Evolutionary conservation across 176 grass and related monocot species (phyloP).

Genomic region (Carex myosuroides): DNA sequence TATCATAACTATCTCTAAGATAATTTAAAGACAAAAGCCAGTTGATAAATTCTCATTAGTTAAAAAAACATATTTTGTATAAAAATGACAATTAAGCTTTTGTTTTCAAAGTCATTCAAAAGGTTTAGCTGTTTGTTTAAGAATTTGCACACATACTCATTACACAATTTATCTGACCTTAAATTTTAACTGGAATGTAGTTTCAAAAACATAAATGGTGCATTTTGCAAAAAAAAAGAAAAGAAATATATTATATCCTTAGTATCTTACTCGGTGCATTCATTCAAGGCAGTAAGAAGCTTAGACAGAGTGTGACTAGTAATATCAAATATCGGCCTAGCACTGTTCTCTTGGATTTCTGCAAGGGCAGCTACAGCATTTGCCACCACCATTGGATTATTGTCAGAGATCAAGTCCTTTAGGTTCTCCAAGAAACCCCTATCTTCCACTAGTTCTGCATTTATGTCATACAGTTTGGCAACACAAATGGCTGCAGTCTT

Average conservation of each 20-base stretch:
- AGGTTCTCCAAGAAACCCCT: conserved; percentile 90
- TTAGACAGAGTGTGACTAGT: conserved; percentile 94
- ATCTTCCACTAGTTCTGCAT: conserved; percentile 93
- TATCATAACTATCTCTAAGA: too few species aligned
- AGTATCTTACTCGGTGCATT: conserved; percentile 92
- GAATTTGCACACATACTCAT: too few species aligned
- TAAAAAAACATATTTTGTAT: too few species aligned
- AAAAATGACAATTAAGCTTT: too few species aligned
- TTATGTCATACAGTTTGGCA: conserved; percentile 99
- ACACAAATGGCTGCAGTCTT: conserved; percentile 99
- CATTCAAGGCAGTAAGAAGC: conserved; percentile 95
- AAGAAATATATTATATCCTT: neutral
- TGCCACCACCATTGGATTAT: conserved; percentile 99
- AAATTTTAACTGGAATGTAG: neutral
- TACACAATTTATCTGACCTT: too few species aligned
- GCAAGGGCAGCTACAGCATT: conserved; percentile 98
- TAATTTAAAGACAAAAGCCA: too few species aligned
- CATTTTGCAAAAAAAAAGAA: neutral
- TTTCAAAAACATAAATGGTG: neutral
- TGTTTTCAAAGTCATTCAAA: too few species aligned
- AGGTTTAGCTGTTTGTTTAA: too few species aligned
- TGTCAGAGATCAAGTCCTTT: conserved; percentile 96
- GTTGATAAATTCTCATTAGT: too few species aligned
- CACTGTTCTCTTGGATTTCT: conserved; percentile 90
- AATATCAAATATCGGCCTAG: conserved; percentile 78